phyloP scores from a whole-genome alignment of 768 basidiomycete species.

The Sistotremastrum suecicum region DNA sequence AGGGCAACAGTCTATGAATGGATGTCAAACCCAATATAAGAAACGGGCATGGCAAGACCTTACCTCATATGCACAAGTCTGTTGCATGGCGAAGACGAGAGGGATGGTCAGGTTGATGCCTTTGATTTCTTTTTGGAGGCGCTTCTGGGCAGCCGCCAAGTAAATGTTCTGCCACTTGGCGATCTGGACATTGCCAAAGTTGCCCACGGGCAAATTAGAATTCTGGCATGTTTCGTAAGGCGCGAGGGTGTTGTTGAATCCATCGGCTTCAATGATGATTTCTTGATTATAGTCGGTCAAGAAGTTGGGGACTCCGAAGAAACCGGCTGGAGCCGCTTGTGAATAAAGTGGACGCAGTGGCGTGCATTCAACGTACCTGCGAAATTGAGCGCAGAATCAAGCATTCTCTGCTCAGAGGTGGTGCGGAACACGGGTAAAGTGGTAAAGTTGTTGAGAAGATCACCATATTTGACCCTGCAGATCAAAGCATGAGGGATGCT shows the following conservation, averaged over 20 bases:
- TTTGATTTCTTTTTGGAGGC: constrained; percentile 42
- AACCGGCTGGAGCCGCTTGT: constrained; percentile 23
- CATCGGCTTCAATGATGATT: constrained; percentile 53
- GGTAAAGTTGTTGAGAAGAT: constrained; percentile 40
- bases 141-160: constrained; percentile 45
- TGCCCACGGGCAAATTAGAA: constrained; percentile 31
- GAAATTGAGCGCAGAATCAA: constrained; percentile 48
- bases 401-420: constrained; percentile 64
- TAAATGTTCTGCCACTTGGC: constrained; percentile 58
- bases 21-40: constrained; percentile 1
- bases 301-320: constrained; percentile 59
- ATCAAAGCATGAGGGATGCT: background rate
- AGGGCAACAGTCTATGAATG: constrained; percentile 67
- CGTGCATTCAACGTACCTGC: constrained; percentile 20
- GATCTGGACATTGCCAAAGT: constrained; percentile 46
- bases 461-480: constrained; percentile 29
- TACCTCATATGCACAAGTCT: constrained; percentile 78
- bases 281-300: constrained; percentile 63
- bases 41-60: constrained; percentile 3
- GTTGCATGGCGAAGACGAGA: constrained; percentile 67
- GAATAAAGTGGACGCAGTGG: too few species aligned
- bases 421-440: constrained; percentile 69
- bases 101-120: constrained; percentile 52
- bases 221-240: constrained; percentile 78
- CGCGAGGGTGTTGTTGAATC: constrained; percentile 73